phyloP scores from a whole-genome alignment of 108 stramenopile species.

The Schizochytrium sp. region DNA sequence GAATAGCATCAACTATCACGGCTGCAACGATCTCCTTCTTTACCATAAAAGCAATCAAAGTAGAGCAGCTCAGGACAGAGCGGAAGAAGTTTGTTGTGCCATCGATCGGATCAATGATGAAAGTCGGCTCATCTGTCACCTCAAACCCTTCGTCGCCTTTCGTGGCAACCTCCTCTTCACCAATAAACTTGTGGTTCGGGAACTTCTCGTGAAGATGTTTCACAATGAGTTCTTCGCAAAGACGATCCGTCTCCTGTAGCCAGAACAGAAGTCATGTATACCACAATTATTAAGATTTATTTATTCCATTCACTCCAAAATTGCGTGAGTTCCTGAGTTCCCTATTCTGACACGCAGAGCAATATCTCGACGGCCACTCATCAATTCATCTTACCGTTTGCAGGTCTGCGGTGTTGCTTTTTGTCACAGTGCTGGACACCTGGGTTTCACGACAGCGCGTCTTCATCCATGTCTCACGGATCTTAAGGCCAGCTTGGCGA shows the following conservation, averaged over 20 bases:
- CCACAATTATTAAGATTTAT: background rate
- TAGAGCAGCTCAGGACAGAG: conserved; percentile 42
- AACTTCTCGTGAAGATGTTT: background rate
- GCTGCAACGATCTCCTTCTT: conserved; percentile 31
- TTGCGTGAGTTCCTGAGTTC: background rate
- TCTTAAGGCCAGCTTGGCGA: background rate
- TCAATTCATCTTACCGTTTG: conserved; percentile 6
- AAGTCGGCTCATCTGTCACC: conserved; percentile 33
- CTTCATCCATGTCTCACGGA: conserved; percentile 7
- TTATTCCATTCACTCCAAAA: background rate
- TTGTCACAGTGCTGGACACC: conserved; percentile 16
- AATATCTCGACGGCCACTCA: background rate
- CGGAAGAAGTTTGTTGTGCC: conserved; percentile 39
- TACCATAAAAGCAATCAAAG: background rate
- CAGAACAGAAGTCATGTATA: background rate
- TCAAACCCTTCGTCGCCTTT: conserved; percentile 27
- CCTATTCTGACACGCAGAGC: background rate
- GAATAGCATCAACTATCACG: conserved; percentile 5
- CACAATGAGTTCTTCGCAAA: background rate
- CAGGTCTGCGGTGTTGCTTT: conserved; percentile 36
- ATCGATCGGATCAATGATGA: conserved; percentile 14
- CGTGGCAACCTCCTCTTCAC: conserved; percentile 23
- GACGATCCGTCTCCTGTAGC: background rate
- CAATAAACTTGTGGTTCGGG: background rate
- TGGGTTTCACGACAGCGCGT: background rate